Evolutionary conservation across 1,284 basidiomycete species (phyloP), one percentile per base, ranked within the genome.

Genomic region (Trichosporon sp.): DNA sequence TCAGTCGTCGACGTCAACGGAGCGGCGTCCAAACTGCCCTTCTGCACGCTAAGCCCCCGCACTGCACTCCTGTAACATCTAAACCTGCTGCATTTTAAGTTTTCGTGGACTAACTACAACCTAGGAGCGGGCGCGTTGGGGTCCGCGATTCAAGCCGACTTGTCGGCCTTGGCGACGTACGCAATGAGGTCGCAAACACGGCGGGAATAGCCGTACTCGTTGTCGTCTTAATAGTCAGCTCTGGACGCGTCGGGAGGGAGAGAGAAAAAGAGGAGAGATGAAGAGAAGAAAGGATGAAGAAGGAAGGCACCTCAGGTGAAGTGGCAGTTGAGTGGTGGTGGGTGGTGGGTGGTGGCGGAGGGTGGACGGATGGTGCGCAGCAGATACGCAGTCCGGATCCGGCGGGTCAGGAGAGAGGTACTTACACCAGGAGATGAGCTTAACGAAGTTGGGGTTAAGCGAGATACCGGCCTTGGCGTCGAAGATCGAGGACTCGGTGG

Each of bases 381-480:
- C n/a, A n/a, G 38, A n/a, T 15, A 5, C 38, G 18, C n/a, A 42
- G 6, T 18, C 38, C 38, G 38, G 38, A 42, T n/a, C 38, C 38
- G 38, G 18, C 38, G 9, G 38, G 38, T 27, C 11, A 31, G 56
- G 31, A n/a, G 5, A 18, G 12, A 58, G n/a, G 1, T 15, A 80
- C 84, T 79, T 78, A 85, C 76, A 60, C 95, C 95, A 97, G 62
- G 91, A 84, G 80, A 98, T 91, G 76, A 97, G 88, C 89, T 98
- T 98, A 86, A 98, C 92, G 80, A 98, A 98, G 86, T 91, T 91
- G 75, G 86, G 80, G 90, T 92, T 98, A 81, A 99, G 89, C 83
- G 90, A 87, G 83, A 99, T 99, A 79, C 96, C 95, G 68, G 93
- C 96, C 75, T 86, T 86, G 78, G 95, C 95, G 83, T 99, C 96